Base-by-base conservation (phyloP, 2,329 filamentous ascomycete genomes). In the Sporothrix globosa region DNA sequence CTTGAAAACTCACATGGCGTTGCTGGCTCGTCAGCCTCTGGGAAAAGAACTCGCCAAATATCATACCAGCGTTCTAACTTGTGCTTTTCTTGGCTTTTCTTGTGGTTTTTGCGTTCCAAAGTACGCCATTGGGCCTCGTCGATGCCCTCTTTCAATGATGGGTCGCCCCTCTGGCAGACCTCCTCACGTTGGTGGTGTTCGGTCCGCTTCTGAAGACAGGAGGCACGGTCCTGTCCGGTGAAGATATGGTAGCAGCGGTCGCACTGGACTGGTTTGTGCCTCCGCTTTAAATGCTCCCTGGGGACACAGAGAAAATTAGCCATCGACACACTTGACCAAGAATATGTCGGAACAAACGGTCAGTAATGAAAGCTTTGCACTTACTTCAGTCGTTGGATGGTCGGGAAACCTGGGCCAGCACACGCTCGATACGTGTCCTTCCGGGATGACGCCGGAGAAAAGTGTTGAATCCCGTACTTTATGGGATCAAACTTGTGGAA, bases 51-150 rank as follows among this genome's bases (percentile, higher is more conserved):
- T 3, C 70, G 70, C 76, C 76, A 77, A 24, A 77, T 77, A 69
- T 77, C 76, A 63, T 74, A 76, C 76, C 76, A 77, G 53, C 76
- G 76, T 60, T 77, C 76, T 7, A 77, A 61, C 66, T 74, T 73
- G 71, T 77, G 74, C 39, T 71, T 72, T 50, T 77, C 75, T 56
- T 77, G 75, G 53, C 74, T 76, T 70, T 76, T 77, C 63, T 74
- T 76, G 24, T 75, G 72, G 67, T 75, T 76, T 56, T 77, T 74
- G 66, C 73, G 74, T 50, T 77, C 75, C 10, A 77, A 70, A 34
- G 66, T 71, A 30, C 73, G 73, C 76, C 76, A 77, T 21, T 77
- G 75, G 13, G 68, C 71, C 19, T 74, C 73, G 63, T 73, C 74
- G 46, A 77, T 75, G 3, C 76, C 76, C 34, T 77, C 76, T 46